These are phyloP conservation scores for Cercophora scortea DNA, from an alignment of 495 filamentous ascomycete species.

Conservation along the genomic window DNA sequence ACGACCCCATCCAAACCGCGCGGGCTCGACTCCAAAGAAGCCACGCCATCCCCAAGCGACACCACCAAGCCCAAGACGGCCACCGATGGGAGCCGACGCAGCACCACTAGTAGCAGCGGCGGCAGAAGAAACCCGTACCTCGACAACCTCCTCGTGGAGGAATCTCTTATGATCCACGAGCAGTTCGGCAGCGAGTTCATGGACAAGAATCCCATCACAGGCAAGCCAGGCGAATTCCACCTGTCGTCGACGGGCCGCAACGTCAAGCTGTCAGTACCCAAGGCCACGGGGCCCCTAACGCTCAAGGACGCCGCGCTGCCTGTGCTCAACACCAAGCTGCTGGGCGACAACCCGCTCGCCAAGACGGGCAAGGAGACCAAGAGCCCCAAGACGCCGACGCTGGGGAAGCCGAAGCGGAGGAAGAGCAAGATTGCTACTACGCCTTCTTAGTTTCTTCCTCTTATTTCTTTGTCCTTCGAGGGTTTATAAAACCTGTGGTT, in stretches of 20 bases:
- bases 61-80: constrained; percentile 3
- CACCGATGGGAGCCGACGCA: constrained; percentile 3
- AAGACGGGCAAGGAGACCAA: constrained; percentile 37
- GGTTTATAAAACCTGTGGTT: too few relatives aligned
- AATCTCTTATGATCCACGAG: constrained; percentile 57
- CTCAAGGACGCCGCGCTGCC: constrained; percentile 14
- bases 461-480: not conserved
- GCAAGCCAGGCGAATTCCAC: constrained; percentile 80
- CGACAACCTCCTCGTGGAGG: constrained; percentile 51
- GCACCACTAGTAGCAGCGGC: constrained; percentile 19
- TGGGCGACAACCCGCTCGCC: constrained; percentile 22
- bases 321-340: constrained; percentile 31
- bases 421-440: constrained; percentile 46
- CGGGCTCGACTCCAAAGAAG: constrained; percentile 40
- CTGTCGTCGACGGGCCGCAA: constrained; percentile 54
- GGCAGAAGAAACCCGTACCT: constrained; percentile 29
- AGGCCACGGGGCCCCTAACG: not conserved
- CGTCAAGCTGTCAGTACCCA: constrained; percentile 20
- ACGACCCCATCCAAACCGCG: constrained; percentile 26
- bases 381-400: constrained; percentile 41
- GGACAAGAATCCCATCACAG: constrained; percentile 84
- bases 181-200: constrained; percentile 72
- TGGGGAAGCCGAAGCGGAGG: constrained; percentile 44
- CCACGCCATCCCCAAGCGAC: constrained; percentile 53
- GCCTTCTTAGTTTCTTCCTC: constrained; percentile 7